Conservation (phyloP, 208 protist genomes). For the Trypanosoma conorhini region DNA sequence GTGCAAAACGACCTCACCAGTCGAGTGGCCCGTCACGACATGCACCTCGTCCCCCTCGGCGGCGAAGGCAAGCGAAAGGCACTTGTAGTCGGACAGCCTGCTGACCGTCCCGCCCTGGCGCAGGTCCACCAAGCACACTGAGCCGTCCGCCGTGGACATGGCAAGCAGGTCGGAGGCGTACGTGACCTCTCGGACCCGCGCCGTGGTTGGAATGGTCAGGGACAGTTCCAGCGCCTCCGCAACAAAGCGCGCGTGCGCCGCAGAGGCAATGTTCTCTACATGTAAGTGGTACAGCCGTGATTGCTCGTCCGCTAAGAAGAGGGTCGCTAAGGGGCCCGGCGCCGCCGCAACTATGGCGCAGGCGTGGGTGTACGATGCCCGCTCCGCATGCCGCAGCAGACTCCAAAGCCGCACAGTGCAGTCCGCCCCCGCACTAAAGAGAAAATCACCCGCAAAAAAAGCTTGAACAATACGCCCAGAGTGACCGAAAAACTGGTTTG, state of each 20-base stretch:
- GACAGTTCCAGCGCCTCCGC: slow-evolving; percentile 11
- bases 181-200: not conserved
- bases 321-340: slow-evolving; percentile 19
- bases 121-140: slow-evolving; percentile 27
- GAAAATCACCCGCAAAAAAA: slow-evolving; percentile 65
- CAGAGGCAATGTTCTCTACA: slow-evolving; percentile 56
- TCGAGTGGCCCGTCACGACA: slow-evolving; percentile 31
- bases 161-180: slow-evolving; percentile 17
- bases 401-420: slow-evolving; percentile 67
- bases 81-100: slow-evolving; percentile 31
- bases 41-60: slow-evolving; percentile 5
- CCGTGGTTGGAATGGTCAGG: slow-evolving; percentile 9
- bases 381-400: slow-evolving; percentile 50
- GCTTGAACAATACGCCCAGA: slow-evolving; percentile 34
- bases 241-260: slow-evolving; percentile 42
- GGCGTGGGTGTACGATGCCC: slow-evolving; percentile 56
- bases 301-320: slow-evolving; percentile 62
- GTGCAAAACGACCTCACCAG: slow-evolving; percentile 30
- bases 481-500: slow-evolving; percentile 57
- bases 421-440: slow-evolving; percentile 56
- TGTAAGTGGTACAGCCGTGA: slow-evolving; percentile 41
- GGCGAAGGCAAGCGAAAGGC: slow-evolving; percentile 11
- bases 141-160: slow-evolving; percentile 16
- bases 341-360: slow-evolving; percentile 37
- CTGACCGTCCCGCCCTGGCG: slow-evolving; percentile 13